phyloP scores from a whole-genome alignment of 352 stramenopile species.

The Phytophthora podocarpi region DNA sequence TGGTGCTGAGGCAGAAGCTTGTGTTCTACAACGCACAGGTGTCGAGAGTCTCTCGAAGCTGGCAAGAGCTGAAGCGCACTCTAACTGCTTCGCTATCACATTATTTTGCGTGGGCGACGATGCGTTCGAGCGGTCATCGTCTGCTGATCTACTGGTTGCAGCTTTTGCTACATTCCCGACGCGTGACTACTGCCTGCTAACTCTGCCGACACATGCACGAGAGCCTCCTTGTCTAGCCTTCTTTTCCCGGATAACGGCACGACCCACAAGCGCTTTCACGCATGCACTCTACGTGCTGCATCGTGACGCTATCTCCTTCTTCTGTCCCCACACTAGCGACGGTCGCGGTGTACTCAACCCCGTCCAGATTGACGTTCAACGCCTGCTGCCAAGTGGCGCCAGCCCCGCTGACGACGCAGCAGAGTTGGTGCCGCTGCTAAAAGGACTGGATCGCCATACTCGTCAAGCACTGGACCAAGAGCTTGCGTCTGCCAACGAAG shows the following conservation, averaged over 20 bases:
- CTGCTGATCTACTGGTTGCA: conserved; percentile 48
- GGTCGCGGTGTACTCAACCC: conserved; percentile 35
- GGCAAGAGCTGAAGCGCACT: conserved; percentile 42
- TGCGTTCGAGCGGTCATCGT: conserved; percentile 43
- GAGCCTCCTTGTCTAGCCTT: conserved; percentile 54
- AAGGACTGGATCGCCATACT: conserved; percentile 37
- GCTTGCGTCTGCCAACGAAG: conserved; percentile 44
- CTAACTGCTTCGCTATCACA: conserved; percentile 69
- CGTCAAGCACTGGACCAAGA: conserved; percentile 39
- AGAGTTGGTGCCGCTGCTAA: conserved; percentile 15
- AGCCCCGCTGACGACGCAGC: conserved; percentile 10
- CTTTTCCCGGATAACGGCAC: conserved; percentile 50
- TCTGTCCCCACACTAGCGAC: conserved; percentile 37
- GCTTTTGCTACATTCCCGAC: conserved; percentile 58
- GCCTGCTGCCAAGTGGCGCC: conserved; percentile 19
- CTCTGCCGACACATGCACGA: conserved; percentile 48
- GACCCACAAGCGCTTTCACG: conserved; percentile 56
- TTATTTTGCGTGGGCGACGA: conserved; percentile 65
- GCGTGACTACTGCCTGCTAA: conserved; percentile 66
- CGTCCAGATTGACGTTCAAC: conserved; percentile 43
- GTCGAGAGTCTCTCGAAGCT: conserved; percentile 36
- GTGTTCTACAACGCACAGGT: conserved; percentile 25
- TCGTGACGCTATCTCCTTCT: conserved; percentile 63
- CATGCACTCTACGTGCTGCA: conserved; percentile 64
- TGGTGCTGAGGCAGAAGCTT: conserved; percentile 44